Evolutionary conservation across 2,329 filamentous ascomycete species (phyloP).

Genomic region (Coniochaeta sp.): DNA sequence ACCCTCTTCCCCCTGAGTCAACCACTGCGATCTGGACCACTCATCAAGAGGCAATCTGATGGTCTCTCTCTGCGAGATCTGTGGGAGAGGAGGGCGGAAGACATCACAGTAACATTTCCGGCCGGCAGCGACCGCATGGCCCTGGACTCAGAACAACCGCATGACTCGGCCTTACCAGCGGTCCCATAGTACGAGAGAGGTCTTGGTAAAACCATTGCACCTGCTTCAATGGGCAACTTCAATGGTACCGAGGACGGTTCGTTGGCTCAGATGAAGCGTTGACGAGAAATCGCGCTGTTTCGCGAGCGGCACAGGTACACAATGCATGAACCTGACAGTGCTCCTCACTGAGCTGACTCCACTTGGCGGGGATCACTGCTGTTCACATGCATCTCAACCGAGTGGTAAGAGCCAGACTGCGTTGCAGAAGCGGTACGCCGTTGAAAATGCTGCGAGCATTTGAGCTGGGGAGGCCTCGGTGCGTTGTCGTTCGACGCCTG

Average conservation of each 20-base stretch:
- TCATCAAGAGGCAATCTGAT: no score
- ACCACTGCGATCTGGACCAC: no score
- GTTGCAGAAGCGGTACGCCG: not conserved
- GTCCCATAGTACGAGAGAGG: not conserved
- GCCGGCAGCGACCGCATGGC: no score
- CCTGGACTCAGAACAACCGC: no score
- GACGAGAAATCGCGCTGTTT: not conserved
- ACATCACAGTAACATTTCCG: no score
- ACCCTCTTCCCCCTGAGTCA: no score
- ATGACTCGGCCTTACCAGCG: not conserved
- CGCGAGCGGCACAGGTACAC: not conserved
- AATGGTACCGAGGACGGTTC: not conserved
- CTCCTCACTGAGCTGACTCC: no score
- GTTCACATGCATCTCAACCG: not conserved
- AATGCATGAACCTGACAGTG: not conserved
- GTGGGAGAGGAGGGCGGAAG: no score
- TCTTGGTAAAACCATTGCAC: not conserved
- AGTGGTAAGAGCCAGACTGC: not conserved
- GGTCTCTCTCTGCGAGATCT: no score
- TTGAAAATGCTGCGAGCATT: not conserved
- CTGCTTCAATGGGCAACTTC: not conserved
- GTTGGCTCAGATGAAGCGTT: not conserved
- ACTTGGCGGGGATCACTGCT: not conserved
- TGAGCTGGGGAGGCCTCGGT: not conserved
- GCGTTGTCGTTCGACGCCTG: not conserved